phyloP scores from a whole-genome alignment of 306 rosid genomes.

The Pachyrhizus erosus region DNA sequence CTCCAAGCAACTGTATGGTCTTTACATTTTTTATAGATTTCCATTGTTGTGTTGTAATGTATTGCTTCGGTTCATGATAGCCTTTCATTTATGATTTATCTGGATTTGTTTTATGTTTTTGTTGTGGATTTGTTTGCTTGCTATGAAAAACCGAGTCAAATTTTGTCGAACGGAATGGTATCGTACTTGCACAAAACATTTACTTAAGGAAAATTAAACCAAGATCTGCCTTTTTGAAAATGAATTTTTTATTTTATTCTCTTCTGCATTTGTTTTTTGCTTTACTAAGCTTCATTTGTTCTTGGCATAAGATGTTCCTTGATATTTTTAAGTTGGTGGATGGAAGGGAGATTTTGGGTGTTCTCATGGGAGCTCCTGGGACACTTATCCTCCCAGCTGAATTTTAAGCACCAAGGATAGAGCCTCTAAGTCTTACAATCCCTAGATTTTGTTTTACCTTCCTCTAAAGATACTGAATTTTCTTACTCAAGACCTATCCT shows the following conservation, averaged over 20 bases:
- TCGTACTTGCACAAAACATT: background rate
- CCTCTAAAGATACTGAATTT: slow-evolving; percentile 57
- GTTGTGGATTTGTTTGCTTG: background rate
- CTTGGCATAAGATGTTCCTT: slow-evolving; percentile 1
- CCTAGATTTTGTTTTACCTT: slow-evolving; percentile 57
- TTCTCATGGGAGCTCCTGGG: slow-evolving; percentile 95
- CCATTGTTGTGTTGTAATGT: background rate
- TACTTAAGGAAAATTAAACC: background rate
- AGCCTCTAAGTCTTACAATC: slow-evolving; percentile 61
- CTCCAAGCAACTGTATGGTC: background rate
- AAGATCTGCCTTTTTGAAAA: background rate
- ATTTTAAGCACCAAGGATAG: slow-evolving; percentile 65
- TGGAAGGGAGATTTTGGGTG: slow-evolving; percentile 90
- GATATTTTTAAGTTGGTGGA: background rate
- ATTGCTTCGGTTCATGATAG: background rate
- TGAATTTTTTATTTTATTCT: background rate
- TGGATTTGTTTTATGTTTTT: background rate
- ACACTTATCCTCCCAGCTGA: slow-evolving; percentile 88
- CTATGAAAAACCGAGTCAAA: no score
- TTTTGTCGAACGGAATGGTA: no score
- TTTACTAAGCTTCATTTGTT: background rate
- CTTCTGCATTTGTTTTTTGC: background rate
- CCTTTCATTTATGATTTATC: background rate
- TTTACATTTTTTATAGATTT: background rate
- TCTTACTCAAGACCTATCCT: slow-evolving; percentile 55